Base-by-base conservation (phyloP, 139 green algal genomes). In the Eudorina sp. region DNA sequence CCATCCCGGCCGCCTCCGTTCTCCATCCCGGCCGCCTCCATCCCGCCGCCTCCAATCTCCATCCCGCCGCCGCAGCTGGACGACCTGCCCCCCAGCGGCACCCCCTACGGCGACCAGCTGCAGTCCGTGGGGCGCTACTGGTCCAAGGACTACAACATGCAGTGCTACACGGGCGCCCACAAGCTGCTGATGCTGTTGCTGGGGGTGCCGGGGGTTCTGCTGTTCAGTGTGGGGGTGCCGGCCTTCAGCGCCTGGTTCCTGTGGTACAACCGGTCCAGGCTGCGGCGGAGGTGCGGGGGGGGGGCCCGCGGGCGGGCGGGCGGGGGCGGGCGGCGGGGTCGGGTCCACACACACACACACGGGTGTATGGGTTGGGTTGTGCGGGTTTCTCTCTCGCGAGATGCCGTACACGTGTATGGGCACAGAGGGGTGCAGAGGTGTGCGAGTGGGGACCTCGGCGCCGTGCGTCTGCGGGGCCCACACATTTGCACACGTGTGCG, bases 191-290 rank as follows among this genome's bases (percentile, higher is more conserved):
- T 74, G 53, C 72, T 84, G 53, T 4, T 31, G 2, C 43, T 89
- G 72, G 84, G 84, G 13, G 40, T 89, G 38, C 84, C 84, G 7
- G 84, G 84, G 18, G 72, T 83, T 27, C 29, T 89, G n/a, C 41
- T 77, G 19, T 89, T 89, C 84, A 68, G 72, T n/a, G 46, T 31
- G 3, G 84, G 84, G 16, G 84, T 83, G 40, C 84, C 84, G 8
- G 72, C 53, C 48, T 82, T 73, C 72, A 89, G 72, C 72, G 84
- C 84, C n/a, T 89, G 84, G 84, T 89, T 76, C 53, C 70, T 89
- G 72, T 19, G 53, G n/a, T 46, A 41, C 29, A 48, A 89, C 53
- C 27, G 0, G 25, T 31, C 25, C 5, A 21, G 38, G 34, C 83
- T 88, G 27, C 46, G 83, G 34, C 31, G 23, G 34, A 80, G 83